Conservation (phyloP, 306 rosid genomes). For the Vigna hirtella region DNA sequence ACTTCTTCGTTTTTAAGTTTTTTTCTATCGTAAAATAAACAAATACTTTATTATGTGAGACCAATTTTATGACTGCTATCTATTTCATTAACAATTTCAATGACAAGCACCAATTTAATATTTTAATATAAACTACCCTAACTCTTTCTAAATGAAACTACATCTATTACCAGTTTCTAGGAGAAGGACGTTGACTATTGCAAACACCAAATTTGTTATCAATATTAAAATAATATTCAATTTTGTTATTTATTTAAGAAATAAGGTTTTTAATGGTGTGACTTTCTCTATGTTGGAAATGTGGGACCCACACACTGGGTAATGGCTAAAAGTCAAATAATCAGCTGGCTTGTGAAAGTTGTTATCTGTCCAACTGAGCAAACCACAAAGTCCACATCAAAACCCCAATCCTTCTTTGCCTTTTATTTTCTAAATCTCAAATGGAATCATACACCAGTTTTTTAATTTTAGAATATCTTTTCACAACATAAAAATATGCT, state of each 20-base stretch:
- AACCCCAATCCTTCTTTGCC: not conserved
- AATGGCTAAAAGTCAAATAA: conserved; percentile 64
- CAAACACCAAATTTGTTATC: conserved; percentile 46
- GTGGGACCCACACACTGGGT: conserved; percentile 55
- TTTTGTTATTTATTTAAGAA: not conserved
- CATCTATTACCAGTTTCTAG: not conserved
- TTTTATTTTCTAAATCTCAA: not conserved
- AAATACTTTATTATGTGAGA: not conserved
- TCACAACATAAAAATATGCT: no score
- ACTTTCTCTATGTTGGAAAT: conserved; percentile 22
- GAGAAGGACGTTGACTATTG: conserved; percentile 65
- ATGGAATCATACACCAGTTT: not conserved
- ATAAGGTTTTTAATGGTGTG: not conserved
- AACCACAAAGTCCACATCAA: conserved; percentile 28
- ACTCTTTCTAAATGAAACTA: not conserved
- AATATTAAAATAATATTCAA: conserved; percentile 17
- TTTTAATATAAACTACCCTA: not conserved
- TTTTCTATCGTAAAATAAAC: not conserved
- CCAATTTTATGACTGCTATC: not conserved
- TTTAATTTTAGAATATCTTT: no score
- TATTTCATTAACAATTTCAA: not conserved
- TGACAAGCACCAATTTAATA: not conserved
- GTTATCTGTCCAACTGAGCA: conserved; percentile 63
- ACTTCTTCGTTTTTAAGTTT: not conserved
- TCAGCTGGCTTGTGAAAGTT: conserved; percentile 65